phyloP scores from a whole-genome alignment of 768 basidiomycete species.

The Tylopilus rubrobrunneus region DNA sequence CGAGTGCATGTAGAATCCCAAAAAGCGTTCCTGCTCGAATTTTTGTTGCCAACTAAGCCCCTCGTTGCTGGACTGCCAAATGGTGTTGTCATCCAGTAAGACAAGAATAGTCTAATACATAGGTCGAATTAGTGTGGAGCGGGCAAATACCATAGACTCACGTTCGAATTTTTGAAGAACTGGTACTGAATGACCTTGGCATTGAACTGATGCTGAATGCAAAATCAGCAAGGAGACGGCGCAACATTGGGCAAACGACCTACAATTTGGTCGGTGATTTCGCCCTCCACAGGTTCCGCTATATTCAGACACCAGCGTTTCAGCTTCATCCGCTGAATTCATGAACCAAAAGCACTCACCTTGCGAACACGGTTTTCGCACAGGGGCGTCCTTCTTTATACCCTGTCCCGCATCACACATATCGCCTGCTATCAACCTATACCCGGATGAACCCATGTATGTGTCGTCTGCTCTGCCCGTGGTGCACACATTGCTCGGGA shows the following conservation, averaged over 20 bases:
- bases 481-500: constrained; percentile 70
- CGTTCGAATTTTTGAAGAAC: constrained; percentile 81
- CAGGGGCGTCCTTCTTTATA: constrained; percentile 59
- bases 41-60: constrained; percentile 86
- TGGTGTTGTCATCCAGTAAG: constrained; percentile 65
- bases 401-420: constrained; percentile 66
- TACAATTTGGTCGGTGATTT: constrained; percentile 72
- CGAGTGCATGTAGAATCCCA: constrained; percentile 84
- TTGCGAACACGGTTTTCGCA: constrained; percentile 74
- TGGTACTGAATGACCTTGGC: constrained; percentile 65
- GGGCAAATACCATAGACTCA: constrained; percentile 27
- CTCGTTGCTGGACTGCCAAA: constrained; percentile 96
- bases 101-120: constrained; percentile 65
- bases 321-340: background rate
- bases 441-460: constrained; percentile 90
- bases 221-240: constrained; percentile 4
- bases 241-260: constrained; percentile 18
- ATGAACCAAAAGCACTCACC: constrained; percentile 38
- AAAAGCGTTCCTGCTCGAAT: constrained; percentile 56
- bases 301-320: background rate
- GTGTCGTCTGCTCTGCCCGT: constrained; percentile 46
- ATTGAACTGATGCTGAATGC: constrained; percentile 61
- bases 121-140: too few species aligned
- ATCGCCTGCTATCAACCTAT: constrained; percentile 88
- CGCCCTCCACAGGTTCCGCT: constrained; percentile 81